These are phyloP conservation scores for Verticillium dahliae DNA, from an alignment of 2,329 filamentous ascomycete genomes.

Conservation along the genomic window DNA sequence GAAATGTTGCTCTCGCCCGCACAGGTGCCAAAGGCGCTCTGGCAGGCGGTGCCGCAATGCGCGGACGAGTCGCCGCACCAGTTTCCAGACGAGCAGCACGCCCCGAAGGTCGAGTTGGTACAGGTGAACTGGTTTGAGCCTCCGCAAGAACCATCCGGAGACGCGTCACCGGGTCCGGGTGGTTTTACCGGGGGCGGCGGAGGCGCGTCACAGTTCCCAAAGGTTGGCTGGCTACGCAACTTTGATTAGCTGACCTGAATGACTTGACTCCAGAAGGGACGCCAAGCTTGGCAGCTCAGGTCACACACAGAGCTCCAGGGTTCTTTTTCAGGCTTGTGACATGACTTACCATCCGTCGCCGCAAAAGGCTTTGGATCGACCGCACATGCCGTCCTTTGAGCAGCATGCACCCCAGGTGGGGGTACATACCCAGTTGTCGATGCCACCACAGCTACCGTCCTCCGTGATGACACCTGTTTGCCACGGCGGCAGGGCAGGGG, in stretches of 20 bases:
- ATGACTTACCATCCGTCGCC: conserved; percentile 4
- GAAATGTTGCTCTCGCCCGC: too few relatives aligned
- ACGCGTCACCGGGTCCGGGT: background rate
- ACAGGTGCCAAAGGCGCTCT: too few relatives aligned
- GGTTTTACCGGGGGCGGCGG: too few relatives aligned
- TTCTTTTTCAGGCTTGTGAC: too few relatives aligned
- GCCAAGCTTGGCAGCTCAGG: too few relatives aligned
- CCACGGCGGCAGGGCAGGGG: background rate
- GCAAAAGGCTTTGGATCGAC: background rate
- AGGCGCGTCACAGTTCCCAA: too few relatives aligned
- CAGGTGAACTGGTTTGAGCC: background rate
- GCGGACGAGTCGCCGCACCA: background rate
- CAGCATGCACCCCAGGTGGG: conserved; percentile 2
- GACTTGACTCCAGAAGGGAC: too few relatives aligned
- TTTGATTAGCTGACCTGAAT: too few relatives aligned
- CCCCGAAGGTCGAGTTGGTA: background rate
- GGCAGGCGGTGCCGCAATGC: too few relatives aligned
- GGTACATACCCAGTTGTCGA: background rate
- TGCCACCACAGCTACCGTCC: conserved; percentile 1
- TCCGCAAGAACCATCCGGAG: background rate
- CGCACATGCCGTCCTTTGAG: conserved; percentile 1
- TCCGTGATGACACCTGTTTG: conserved; percentile 3
- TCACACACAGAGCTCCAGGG: too few relatives aligned
- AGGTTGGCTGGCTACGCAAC: too few relatives aligned
- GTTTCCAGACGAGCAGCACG: background rate